Conservation (phyloP, 2,329 filamentous ascomycete genomes). For the Escovopsis weberi region DNA sequence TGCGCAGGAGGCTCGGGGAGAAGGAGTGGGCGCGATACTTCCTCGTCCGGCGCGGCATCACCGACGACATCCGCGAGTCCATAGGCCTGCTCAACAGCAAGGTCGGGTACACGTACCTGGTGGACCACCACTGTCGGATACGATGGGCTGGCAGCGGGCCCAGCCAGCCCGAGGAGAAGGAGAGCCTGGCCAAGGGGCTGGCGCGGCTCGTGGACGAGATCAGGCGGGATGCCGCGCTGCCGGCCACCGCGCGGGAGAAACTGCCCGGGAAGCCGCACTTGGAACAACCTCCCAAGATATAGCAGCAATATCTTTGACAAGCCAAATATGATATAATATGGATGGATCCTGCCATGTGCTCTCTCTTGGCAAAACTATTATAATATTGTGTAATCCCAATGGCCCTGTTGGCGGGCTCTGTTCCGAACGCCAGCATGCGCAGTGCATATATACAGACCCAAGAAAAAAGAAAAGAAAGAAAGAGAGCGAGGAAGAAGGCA, state of each 20-base stretch:
- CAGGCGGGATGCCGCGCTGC: conserved; percentile 21
- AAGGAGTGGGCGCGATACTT: conserved; percentile 48
- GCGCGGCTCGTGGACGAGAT: conserved; percentile 47
- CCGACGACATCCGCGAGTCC: conserved; percentile 45
- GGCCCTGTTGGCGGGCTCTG: conserved; percentile 9
- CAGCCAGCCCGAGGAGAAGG: conserved; percentile 49
- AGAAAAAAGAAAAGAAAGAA: no score
- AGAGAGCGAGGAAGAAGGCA: no score
- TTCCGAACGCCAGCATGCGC: conserved; percentile 18
- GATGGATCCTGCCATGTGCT: conserved; percentile 6
- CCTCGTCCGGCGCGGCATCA: conserved; percentile 41
- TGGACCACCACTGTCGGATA: conserved; percentile 78
- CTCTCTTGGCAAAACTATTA: no score
- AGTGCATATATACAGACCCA: no score
- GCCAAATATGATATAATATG: conserved; percentile 8
- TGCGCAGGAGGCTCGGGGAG: conserved; percentile 35
- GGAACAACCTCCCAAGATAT: conserved; percentile 12
- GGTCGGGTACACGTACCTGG: conserved; percentile 84
- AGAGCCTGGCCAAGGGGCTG: conserved; percentile 50
- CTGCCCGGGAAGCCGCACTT: conserved; percentile 17
- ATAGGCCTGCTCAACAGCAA: conserved; percentile 71
- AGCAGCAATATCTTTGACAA: conserved; percentile 4
- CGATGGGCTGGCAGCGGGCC: conserved; percentile 81
- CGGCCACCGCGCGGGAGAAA: conserved; percentile 20
- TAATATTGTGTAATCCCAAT: conserved; percentile 16